A percentile compares a stretch with the other conserved stretches of the same genome.
Conservation (phyloP, 2,329 filamentous ascomycete genomes). For the Trichophyton benhamiae region DNA sequence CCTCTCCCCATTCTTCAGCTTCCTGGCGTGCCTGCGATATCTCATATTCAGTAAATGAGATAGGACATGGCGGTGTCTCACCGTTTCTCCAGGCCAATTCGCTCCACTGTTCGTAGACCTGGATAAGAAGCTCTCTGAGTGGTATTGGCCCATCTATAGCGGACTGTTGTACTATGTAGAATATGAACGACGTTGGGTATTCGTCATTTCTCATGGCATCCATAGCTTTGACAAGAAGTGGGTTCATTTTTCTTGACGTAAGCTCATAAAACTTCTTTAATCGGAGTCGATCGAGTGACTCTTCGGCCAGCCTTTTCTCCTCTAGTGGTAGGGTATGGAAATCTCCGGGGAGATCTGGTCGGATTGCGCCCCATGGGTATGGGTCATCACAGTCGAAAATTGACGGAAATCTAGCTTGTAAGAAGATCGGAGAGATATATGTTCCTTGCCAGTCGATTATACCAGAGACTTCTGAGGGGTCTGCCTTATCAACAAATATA, state of each 20-base stretch:
- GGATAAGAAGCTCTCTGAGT: conserved; percentile 17
- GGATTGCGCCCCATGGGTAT: conserved; percentile 18
- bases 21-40: conserved; percentile 13
- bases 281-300: conserved; percentile 10
- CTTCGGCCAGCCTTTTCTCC: conserved; percentile 11
- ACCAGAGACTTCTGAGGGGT: neutral
- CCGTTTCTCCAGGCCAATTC: conserved; percentile 10
- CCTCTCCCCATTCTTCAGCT: conserved; percentile 15
- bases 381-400: conserved; percentile 16
- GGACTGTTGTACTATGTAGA: conserved; percentile 14
- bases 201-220: conserved; percentile 15
- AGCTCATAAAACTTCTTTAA: conserved; percentile 19
- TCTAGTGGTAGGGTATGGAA: conserved; percentile 15
- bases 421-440: neutral
- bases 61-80: conserved; percentile 13
- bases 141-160: conserved; percentile 14
- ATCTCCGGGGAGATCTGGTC: neutral
- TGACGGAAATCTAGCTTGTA: conserved; percentile 14
- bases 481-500: neutral
- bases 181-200: conserved; percentile 17
- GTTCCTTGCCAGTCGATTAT: neutral
- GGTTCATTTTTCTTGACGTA: conserved; percentile 19
- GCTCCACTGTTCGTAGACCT: conserved; percentile 19
- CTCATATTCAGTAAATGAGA: conserved; percentile 15
- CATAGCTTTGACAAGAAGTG: conserved; percentile 14